Percentiles rank a stretch among this genome's conserved stretches.
These are phyloP conservation scores for Colletotrichum scovillei DNA, from an alignment of 2,329 filamentous ascomycete species.

Conservation along the genomic window DNA sequence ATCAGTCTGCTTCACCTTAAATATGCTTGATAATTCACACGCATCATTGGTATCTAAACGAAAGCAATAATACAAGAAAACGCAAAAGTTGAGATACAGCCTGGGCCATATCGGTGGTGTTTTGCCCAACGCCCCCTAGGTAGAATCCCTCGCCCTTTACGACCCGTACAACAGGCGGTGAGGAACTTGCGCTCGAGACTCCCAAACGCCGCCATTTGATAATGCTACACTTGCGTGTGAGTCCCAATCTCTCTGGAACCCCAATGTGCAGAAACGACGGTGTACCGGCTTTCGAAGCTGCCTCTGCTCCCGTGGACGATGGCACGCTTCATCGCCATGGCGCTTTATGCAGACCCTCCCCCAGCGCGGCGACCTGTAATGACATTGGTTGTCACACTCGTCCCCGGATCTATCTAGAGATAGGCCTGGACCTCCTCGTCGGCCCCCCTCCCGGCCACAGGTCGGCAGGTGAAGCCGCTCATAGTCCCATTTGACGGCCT, in stretches of 20 bases:
- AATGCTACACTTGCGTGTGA: neutral
- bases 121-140: neutral
- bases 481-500: neutral
- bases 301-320: constrained; percentile 7
- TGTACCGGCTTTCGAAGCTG: constrained; percentile 25
- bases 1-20: neutral
- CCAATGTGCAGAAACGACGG: neutral
- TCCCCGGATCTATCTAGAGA: neutral
- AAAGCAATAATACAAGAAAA: neutral
- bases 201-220: neutral
- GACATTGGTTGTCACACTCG: neutral
- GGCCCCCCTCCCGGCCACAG: neutral
- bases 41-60: neutral
- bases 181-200: neutral
- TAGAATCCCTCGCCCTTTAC: neutral
- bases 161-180: neutral
- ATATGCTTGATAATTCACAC: neutral
- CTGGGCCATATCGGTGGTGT: neutral
- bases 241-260: neutral
- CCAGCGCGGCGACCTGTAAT: neutral
- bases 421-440: neutral
- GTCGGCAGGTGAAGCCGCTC: neutral
- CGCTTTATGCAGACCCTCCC: constrained; percentile 5
- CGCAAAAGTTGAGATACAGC: neutral
- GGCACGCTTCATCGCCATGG: constrained; percentile 16